Evolutionary conservation across 441 rosid genomes (phyloP), one percentile per base, ranked within the genome.

Genomic region (Viola pubescens): DNA sequence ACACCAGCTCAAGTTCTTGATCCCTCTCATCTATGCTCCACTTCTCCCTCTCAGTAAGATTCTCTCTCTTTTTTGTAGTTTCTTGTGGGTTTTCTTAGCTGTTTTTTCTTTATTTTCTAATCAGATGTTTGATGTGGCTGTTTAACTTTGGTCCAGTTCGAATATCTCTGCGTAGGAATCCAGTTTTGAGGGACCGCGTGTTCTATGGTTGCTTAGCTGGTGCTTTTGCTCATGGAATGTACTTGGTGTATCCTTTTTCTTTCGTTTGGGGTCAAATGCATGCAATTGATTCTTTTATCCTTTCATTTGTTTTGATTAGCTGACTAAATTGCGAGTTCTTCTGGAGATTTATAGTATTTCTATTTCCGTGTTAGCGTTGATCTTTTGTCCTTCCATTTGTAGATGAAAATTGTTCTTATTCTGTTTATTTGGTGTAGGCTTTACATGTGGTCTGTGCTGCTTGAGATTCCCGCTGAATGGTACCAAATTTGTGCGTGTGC

Each of bases 11-110:
- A 92, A 87, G 77, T 89, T 84, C 81, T 66, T 86, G 71, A 69
- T 86, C 37, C 98, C 96, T 70, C 87, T 87, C 4, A 49, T 89
- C n/a, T 92, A 92, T 64, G 98, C 97, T n/a, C 98, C 97, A 47
- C 74, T 72, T 71, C 98, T 89, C 68, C 98, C 98, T 71, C 78
- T 92, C 52, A 82, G 95, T 87, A 73, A 62, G 85, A 50, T 34
- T 4, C 4, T 47, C n/a, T n/a, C n/a, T n/a, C n/a, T 1, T 9
- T 7, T 9, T 55, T 51, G 7, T 51, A 4, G 3, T 34, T 9
- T 37, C 55, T 55, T 49, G 37, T 38, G 38, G 16, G 6, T 11
- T 43, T 37, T 43, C 12, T 53, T 53, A 9, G 12, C 8, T 2
- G n/a, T 3, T 0, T 11, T 5, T 3, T 47, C 12, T 13, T 26